Evolutionary conservation across 257 asterid species (phyloP), one percentile per base, ranked within the genome.

Genomic region (Solanum pennellii): DNA sequence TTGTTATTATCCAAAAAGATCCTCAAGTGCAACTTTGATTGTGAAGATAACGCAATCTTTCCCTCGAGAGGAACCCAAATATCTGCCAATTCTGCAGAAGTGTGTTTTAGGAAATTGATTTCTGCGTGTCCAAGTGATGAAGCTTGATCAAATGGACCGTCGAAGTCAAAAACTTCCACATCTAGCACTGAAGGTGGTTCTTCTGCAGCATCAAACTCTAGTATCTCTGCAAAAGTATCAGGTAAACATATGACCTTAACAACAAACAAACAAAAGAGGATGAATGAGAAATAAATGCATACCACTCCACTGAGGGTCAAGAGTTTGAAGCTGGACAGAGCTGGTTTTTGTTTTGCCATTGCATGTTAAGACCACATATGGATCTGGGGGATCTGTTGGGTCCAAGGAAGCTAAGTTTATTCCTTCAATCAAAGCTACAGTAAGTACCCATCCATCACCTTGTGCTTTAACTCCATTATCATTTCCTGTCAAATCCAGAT

Each of bases 371-470:
- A 96, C 95, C 15, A 95, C 98, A 86, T 94, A 96, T 39, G 99
- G 98, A 88, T 96, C 98, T 1, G 95, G 91, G 15, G 86, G 85
- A 79, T 91, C 98, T 25, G 91, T 83, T 45, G 94, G 87, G 87
- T 89, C 92, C 79, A 88, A 72, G 39, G 94, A 91, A 87, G 95
- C 88, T 87, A 96, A 89, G 91, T 92, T 94, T 6, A 82, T 87
- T 75, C 95, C 98, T 92, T 95, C 98, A 9, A 96, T 90, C 89
- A 96, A 91, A 69, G 98, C 98, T 41, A 94, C 93, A 9, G 99
- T 95, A 56, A 96, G 97, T 86, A 94, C 92, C 99, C 99, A 96
- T 91, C 98, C 99, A 83, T 94, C 98, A 72, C 98, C 98, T 68
- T 93, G 95, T 65, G 96, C 98, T 93, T 92, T 94, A 85, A 95